These are phyloP conservation scores for Diplosphaera chodatii DNA, from an alignment of 139 green algal species.

Conservation along the genomic window DNA sequence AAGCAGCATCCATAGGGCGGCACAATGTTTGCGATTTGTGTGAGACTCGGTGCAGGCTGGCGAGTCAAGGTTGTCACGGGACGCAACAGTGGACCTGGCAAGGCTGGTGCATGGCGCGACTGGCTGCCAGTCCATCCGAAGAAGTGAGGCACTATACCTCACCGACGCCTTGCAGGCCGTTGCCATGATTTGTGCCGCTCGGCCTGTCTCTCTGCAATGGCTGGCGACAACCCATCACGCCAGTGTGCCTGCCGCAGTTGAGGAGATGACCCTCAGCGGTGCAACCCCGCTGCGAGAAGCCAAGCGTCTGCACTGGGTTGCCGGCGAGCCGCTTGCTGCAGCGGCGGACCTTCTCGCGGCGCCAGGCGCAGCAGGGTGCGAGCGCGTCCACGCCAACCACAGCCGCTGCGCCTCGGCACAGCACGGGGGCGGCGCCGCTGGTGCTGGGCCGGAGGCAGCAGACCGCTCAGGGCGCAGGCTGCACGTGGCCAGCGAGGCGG, in stretches of 20 bases:
- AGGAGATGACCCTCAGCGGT: slow-evolving; percentile 11
- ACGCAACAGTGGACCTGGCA: slow-evolving; percentile 5
- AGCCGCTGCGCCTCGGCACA: background rate
- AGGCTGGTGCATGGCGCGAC: background rate
- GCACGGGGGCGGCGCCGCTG: too few relatives aligned
- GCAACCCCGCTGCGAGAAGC: slow-evolving; percentile 3
- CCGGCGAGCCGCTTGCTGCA: background rate
- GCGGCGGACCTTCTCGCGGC: background rate
- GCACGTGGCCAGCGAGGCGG: slow-evolving; percentile 9
- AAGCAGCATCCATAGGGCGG: too few relatives aligned
- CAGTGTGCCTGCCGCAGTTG: background rate
- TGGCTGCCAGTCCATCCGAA: background rate
- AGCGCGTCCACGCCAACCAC: background rate
- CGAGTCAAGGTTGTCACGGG: background rate
- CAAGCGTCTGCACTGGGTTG: background rate
- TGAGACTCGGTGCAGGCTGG: too few relatives aligned
- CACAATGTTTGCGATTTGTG: background rate
- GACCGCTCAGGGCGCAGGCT: background rate
- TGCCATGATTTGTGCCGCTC: background rate
- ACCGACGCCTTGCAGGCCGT: background rate
- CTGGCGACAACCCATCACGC: too few relatives aligned
- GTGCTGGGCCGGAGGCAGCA: too few relatives aligned
- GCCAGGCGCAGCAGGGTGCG: background rate
- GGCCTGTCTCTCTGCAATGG: too few relatives aligned
- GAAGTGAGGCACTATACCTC: background rate